Evolutionary conservation across 2,329 filamentous ascomycete genomes (phyloP).

Genomic region (Diaporthe nobilis): DNA sequence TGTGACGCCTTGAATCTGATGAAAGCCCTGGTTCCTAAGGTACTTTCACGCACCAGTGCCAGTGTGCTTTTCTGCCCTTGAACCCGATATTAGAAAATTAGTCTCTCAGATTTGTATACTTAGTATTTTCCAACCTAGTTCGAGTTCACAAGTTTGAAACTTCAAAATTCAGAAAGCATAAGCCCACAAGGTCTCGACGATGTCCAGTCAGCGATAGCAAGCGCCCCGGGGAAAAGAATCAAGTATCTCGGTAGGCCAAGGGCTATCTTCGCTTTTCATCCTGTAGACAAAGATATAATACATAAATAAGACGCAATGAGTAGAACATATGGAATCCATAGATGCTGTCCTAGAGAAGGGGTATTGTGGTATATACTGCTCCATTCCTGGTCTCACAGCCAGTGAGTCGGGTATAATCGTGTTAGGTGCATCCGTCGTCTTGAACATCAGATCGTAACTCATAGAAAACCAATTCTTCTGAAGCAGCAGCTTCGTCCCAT

Average conservation of each 20-base stretch:
- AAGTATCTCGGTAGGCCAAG: not conserved
- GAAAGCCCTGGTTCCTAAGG: too few species aligned
- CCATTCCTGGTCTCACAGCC: conserved; percentile 6
- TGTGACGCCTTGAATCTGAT: not conserved
- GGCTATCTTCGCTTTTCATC: not conserved
- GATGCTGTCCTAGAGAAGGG: conserved; percentile 1
- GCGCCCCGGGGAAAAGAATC: not conserved
- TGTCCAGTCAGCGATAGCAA: not conserved
- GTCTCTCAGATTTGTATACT: too few species aligned
- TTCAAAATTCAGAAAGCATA: too few species aligned
- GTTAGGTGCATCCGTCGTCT: not conserved
- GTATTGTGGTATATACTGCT: conserved; percentile 17
- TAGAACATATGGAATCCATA: not conserved
- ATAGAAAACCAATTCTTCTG: not conserved
- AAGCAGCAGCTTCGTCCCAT: not conserved
- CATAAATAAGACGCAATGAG: too few species aligned
- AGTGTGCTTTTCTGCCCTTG: not conserved
- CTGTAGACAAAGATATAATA: not conserved
- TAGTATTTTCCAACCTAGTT: not conserved
- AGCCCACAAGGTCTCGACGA: not conserved
- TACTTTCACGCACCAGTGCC: not conserved
- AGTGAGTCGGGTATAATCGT: conserved; percentile 7
- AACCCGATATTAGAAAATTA: too few species aligned
- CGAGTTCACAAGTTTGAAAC: too few species aligned
- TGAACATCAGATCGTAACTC: not conserved